Evolutionary conservation across 2,329 filamentous ascomycete species (phyloP).

Genomic region (Paramyrothecium sp.): DNA sequence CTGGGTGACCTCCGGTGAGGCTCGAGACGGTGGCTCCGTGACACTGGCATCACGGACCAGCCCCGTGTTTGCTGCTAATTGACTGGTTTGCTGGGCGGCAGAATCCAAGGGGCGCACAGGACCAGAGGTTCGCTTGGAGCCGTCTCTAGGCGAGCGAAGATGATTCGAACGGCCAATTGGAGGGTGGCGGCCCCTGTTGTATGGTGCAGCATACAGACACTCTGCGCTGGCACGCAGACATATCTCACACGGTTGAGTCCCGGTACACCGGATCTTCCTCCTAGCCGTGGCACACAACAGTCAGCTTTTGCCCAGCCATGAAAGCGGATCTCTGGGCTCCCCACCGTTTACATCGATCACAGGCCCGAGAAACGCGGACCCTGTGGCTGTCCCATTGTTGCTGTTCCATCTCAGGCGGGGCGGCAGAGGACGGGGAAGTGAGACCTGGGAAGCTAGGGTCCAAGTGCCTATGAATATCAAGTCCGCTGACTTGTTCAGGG

Average conservation of each 20-base stretch:
- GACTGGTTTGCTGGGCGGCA: constrained; percentile 6
- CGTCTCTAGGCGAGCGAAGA: not conserved
- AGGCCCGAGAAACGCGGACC: constrained; percentile 20
- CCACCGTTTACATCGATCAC: constrained; percentile 24
- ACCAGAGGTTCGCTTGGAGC: not conserved
- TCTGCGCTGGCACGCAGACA: constrained; percentile 13
- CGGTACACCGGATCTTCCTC: constrained; percentile 22
- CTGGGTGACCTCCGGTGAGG: constrained; percentile 26
- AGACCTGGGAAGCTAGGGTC: not conserved
- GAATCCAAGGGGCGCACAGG: not conserved
- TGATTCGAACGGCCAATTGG: constrained; percentile 6
- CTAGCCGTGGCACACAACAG: constrained; percentile 4
- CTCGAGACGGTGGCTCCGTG: constrained; percentile 9
- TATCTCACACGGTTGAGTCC: constrained; percentile 21
- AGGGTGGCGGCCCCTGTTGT: constrained; percentile 19
- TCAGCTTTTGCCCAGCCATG: not conserved
- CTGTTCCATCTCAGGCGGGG: not conserved
- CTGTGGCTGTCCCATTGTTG: constrained; percentile 13
- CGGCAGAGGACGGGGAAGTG: not conserved
- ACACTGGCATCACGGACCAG: not conserved
- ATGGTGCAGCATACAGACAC: constrained; percentile 22
- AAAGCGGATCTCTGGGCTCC: not conserved
- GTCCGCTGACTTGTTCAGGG: too few relatives aligned
- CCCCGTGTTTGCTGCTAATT: constrained; percentile 3
- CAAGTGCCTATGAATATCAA: not conserved